Conservation (phyloP, 1,284 basidiomycete genomes). For the Pisolithus thermaeus region DNA sequence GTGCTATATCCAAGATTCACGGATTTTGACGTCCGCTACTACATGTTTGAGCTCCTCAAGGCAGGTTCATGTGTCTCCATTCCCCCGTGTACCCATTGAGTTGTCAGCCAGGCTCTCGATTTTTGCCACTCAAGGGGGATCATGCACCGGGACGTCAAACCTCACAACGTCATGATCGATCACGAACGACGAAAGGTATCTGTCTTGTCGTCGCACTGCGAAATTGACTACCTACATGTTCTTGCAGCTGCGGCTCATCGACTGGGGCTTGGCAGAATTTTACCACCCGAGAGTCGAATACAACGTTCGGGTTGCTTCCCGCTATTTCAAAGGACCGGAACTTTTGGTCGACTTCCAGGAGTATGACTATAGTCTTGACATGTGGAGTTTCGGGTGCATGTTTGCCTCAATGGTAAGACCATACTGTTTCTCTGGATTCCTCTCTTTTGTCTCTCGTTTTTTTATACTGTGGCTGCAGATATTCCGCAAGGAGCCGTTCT, state of each 20-base stretch:
- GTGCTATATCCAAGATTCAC: conserved; percentile 92
- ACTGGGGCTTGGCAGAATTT: conserved; percentile 99
- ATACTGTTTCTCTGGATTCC: neutral
- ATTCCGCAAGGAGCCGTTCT: conserved; percentile 99
- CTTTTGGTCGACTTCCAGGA: conserved; percentile 97
- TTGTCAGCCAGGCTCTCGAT: conserved; percentile 72
- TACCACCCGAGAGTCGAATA: conserved; percentile 98
- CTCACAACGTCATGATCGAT: conserved; percentile 99
- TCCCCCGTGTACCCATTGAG: conserved; percentile 3
- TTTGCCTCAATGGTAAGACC: conserved; percentile 90
- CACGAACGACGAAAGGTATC: conserved; percentile 90
- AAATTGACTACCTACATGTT: conserved; percentile 9
- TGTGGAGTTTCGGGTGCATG: conserved; percentile 99
- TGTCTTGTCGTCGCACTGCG: conserved; percentile 1
- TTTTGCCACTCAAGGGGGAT: conserved; percentile 98
- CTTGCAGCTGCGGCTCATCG: conserved; percentile 83
- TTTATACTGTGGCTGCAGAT: conserved; percentile 51
- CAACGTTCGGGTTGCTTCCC: conserved; percentile 95
- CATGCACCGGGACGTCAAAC: conserved; percentile 99
- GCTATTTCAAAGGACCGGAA: conserved; percentile 99
- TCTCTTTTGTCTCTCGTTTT: neutral
- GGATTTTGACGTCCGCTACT: conserved; percentile 93
- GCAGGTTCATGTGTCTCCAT: conserved; percentile 32
- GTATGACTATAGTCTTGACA: conserved; percentile 94
- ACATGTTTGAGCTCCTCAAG: conserved; percentile 96